These are phyloP conservation scores for Conticribra guillardii DNA, from an alignment of 108 stramenopile species.

Conservation along the genomic window DNA sequence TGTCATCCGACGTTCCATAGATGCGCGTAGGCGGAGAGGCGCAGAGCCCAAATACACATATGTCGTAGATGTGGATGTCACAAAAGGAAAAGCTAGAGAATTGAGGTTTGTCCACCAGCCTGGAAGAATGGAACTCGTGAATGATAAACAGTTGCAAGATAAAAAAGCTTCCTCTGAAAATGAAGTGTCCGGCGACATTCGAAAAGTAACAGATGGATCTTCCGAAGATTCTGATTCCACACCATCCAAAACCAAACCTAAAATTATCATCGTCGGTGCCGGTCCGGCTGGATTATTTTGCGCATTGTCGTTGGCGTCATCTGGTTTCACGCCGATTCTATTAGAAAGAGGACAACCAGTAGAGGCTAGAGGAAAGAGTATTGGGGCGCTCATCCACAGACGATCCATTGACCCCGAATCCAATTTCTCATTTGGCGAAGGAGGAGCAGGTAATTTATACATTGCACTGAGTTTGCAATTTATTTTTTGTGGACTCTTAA, in stretches of 20 bases:
- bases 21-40: slow-evolving; percentile 64
- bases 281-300: slow-evolving; percentile 95
- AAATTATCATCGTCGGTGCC: slow-evolving; percentile 77
- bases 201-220: too few relatives aligned
- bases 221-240: background rate
- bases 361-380: slow-evolving; percentile 87
- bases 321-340: slow-evolving; percentile 70
- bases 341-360: slow-evolving; percentile 94
- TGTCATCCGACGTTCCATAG: slow-evolving; percentile 80
- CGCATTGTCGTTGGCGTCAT: slow-evolving; percentile 73
- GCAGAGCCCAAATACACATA: slow-evolving; percentile 68
- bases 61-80: slow-evolving; percentile 69
- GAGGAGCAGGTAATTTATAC: slow-evolving; percentile 89
- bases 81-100: slow-evolving; percentile 21
- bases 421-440: slow-evolving; percentile 96
- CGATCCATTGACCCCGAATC: slow-evolving; percentile 60
- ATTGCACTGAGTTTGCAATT: too few relatives aligned
- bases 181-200: too few relatives aligned
- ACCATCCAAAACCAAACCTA: slow-evolving; percentile 7
- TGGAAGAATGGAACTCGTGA: slow-evolving; percentile 50
- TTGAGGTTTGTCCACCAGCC: slow-evolving; percentile 45
- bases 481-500: too few relatives aligned
- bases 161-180: background rate
- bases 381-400: slow-evolving; percentile 87
- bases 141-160: slow-evolving; percentile 2